Evolutionary conservation across 1,284 basidiomycete species (phyloP).

Genomic region (Polyporus tsugae): DNA sequence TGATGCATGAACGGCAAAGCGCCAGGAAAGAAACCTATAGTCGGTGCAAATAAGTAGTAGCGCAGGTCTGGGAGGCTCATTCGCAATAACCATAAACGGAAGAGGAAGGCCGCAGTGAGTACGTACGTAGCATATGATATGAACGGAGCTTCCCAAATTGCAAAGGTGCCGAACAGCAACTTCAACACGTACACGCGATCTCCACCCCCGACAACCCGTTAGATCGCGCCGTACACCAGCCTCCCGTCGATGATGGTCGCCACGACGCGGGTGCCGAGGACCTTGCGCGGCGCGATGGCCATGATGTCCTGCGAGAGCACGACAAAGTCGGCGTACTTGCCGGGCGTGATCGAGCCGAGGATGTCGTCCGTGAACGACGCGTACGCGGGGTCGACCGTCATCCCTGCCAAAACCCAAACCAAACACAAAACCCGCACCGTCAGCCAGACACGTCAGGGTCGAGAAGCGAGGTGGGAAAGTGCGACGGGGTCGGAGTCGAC

Average conservation of each 20-base stretch:
- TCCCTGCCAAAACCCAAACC: constrained; percentile 47
- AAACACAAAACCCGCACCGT: not conserved
- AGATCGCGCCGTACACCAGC: constrained; percentile 65
- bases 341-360: constrained; percentile 76
- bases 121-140: no score
- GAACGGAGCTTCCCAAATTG: no score
- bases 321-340: constrained; percentile 88
- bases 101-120: no score
- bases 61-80: not conserved
- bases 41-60: no score
- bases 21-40: no score
- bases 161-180: not conserved
- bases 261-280: constrained; percentile 76
- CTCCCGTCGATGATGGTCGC: constrained; percentile 85
- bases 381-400: constrained; percentile 85
- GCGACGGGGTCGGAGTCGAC: constrained; percentile 1
- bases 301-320: constrained; percentile 87
- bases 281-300: constrained; percentile 63
- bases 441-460: not conserved
- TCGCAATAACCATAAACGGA: not conserved
- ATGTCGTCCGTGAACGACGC: constrained; percentile 83
- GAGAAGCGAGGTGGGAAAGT: not conserved
- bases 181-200: not conserved
- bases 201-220: constrained; percentile 12
- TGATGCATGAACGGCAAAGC: no score